Evolutionary conservation across 2,329 filamentous ascomycete species (phyloP), one percentile per base, ranked within the genome.

Genomic region (Hawksworthiomyces lignivorus): DNA sequence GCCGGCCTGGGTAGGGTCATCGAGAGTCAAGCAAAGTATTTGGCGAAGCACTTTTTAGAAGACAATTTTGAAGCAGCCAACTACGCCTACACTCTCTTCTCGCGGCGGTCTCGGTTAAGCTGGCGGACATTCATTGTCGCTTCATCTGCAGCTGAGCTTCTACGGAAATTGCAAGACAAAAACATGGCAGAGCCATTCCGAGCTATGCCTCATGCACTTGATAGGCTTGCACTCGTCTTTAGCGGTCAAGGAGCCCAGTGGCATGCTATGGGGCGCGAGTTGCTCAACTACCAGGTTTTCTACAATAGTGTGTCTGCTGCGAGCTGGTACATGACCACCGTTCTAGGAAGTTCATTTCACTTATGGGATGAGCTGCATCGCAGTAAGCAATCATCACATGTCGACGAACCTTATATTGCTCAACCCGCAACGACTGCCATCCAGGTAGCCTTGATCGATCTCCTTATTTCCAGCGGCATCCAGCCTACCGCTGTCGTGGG

Each of bases 401-500:
- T 64, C 27, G 42, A 59, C 38, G 42, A 47, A 1, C 51, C 59
- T 0, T 50, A 55, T 11, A 53, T 55, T 15, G 63, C 68, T 0
- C 73, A 77, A 47, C 69, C 74, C 0, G 51, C 74, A 1, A 75
- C 67, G 38, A 76, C 73, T 0, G 72, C 73, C 0, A 30, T 79
- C 1, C 75, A 78, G 48, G 59, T 78, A 3, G 72, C 58, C 0
- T 49, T 61, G 0, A 50, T 60, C 0, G 52, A 61, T 22, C 45
- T 61, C 5, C 48, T 62, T 3, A 36, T 36, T 10, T 48, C 48
- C 14, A 37, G 60, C 8, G 56, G 53, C 1, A 43, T 62, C 4
- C 32, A 19, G 3, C 59, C 61, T 30, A 40, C 49, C 36, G 54
- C 55, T 5, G 60, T 63, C 4, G 56, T 67, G 10, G 64, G 64